These are phyloP conservation scores for Iris pallida DNA, from an alignment of 116 monocot genomes.

Conservation along the genomic window DNA sequence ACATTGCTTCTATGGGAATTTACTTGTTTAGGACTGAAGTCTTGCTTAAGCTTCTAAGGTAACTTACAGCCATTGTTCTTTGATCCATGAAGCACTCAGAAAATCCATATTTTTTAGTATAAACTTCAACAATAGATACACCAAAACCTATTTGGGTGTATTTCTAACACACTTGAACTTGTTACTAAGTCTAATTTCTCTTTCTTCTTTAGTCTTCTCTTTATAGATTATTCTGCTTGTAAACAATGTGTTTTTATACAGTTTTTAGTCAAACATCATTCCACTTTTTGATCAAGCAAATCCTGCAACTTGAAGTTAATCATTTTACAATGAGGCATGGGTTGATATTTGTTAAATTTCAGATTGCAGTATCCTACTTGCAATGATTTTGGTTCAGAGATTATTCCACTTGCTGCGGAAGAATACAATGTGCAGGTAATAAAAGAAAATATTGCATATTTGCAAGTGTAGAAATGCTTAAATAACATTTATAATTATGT, in stretches of 20 bases:
- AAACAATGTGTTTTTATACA: neutral
- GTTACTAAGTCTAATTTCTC: neutral
- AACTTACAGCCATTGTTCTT: too few relatives aligned
- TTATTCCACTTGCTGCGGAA: conserved; percentile 60
- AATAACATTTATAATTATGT: neutral
- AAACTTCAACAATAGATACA: too few relatives aligned
- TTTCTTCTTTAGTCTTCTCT: neutral
- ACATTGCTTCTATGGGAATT: conserved; percentile 82
- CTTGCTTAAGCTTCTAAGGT: conserved; percentile 57
- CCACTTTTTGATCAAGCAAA: conserved; percentile 30
- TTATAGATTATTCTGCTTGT: conserved; percentile 16
- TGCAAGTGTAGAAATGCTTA: neutral
- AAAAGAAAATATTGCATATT: conserved; percentile 28
- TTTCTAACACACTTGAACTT: too few relatives aligned
- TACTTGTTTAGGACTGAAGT: conserved; percentile 64
- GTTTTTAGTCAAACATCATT: too few relatives aligned
- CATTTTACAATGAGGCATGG: conserved; percentile 15
- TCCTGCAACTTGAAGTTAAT: neutral
- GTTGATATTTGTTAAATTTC: conserved; percentile 9
- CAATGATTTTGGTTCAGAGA: conserved; percentile 85
- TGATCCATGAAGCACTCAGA: too few relatives aligned
- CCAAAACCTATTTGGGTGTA: too few relatives aligned
- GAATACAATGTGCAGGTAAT: conserved; percentile 64
- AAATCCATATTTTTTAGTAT: too few relatives aligned
- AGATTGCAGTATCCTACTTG: conserved; percentile 46